Percentiles rank a stretch among this genome's conserved stretches.
These are phyloP conservation scores for Avena atlantica DNA, from an alignment of 176 grass and related monocot genomes.

Conservation along the genomic window DNA sequence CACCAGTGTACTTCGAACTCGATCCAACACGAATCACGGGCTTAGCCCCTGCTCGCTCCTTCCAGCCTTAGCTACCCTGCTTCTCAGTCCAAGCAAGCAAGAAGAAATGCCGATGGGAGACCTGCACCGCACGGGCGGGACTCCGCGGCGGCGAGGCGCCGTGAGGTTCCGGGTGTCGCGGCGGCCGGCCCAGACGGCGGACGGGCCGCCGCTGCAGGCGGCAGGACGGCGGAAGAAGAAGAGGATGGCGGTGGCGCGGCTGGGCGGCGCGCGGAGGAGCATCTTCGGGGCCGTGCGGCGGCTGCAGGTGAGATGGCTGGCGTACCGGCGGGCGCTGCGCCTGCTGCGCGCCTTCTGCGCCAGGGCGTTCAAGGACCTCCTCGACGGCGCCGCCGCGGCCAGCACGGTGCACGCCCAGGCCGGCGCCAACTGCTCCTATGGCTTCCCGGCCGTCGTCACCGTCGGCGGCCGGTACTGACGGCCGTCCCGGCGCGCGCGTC, in stretches of 20 bases:
- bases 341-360: slow-evolving; percentile 61
- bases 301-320: slow-evolving; percentile 54
- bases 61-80: too few relatives aligned
- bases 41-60: too few relatives aligned
- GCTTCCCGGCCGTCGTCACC: slow-evolving; percentile 56
- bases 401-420: slow-evolving; percentile 40
- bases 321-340: slow-evolving; percentile 61
- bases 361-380: slow-evolving; percentile 55
- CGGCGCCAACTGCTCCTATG: slow-evolving; percentile 62
- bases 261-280: slow-evolving; percentile 48
- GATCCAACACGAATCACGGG: too few relatives aligned
- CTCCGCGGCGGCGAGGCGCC: slow-evolving; percentile 1
- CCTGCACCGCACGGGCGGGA: too few relatives aligned
- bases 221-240: slow-evolving; percentile 6
- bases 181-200: not conserved
- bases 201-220: not conserved
- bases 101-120: too few relatives aligned
- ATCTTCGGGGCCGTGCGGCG: slow-evolving; percentile 50
- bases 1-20: too few relatives aligned
- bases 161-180: slow-evolving; percentile 37
- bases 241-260: slow-evolving; percentile 61
- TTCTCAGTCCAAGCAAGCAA: too few relatives aligned
- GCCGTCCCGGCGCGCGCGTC: too few relatives aligned
- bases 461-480: slow-evolving; percentile 6
- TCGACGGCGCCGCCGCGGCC: slow-evolving; percentile 54